Conservation (phyloP, 2,329 filamentous ascomycete genomes). For the Neoarthrinium moseri region DNA sequence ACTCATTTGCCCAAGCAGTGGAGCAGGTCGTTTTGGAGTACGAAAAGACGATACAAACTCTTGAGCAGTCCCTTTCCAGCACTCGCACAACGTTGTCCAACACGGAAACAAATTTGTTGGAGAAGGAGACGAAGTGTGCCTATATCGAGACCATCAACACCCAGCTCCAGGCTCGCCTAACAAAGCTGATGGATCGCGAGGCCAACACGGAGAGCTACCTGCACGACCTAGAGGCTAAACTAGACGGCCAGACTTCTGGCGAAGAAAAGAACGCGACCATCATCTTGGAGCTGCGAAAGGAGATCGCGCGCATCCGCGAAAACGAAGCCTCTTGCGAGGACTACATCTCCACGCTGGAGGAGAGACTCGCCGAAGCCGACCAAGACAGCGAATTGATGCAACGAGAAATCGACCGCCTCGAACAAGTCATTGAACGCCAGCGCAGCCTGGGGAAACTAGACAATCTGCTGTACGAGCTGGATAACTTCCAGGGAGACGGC, state of each 20-base stretch:
- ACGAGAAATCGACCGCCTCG: constrained; percentile 88
- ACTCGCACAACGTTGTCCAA: constrained; percentile 80
- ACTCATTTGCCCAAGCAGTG: constrained; percentile 92
- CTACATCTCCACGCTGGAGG: constrained; percentile 95
- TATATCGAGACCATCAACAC: constrained; percentile 90
- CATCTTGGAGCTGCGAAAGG: constrained; percentile 84
- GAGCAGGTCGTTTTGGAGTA: constrained; percentile 97
- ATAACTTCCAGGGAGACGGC: constrained; percentile 67
- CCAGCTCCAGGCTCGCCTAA: constrained; percentile 85
- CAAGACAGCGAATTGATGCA: constrained; percentile 97
- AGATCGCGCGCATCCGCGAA: constrained; percentile 82
- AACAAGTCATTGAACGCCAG: constrained; percentile 93
- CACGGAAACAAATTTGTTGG: constrained; percentile 82
- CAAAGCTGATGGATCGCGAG: constrained; percentile 91
- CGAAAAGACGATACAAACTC: constrained; percentile 93
- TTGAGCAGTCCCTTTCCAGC: constrained; percentile 88
- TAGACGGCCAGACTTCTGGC: constrained; percentile 86
- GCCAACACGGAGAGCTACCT: constrained; percentile 89
- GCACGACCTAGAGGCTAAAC: constrained; percentile 84
- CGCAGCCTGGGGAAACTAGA: constrained; percentile 93
- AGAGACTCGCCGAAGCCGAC: constrained; percentile 91
- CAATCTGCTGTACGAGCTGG: constrained; percentile 85
- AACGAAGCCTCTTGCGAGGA: constrained; percentile 91
- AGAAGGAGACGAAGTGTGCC: constrained; percentile 90
- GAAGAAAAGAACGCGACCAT: constrained; percentile 90